Conservation (phyloP, 352 stramenopile genomes). For the Pythium brassicae region DNA sequence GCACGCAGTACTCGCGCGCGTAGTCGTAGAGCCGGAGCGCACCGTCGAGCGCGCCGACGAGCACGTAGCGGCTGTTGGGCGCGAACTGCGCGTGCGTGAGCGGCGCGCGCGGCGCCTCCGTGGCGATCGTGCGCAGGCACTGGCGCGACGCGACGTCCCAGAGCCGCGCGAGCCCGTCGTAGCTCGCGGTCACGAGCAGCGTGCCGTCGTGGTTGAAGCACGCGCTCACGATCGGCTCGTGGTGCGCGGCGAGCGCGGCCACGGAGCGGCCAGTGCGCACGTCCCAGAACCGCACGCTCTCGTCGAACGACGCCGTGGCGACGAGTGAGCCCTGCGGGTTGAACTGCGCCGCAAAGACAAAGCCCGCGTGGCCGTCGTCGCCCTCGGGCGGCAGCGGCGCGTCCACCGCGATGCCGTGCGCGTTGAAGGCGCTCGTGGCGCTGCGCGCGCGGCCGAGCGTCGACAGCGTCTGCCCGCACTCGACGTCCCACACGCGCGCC, state of each 20-base stretch:
- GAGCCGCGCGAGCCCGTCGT: conserved; percentile 85
- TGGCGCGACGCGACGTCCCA: conserved; percentile 96
- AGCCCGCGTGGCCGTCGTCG: conserved; percentile 86
- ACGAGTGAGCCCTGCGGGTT: conserved; percentile 93
- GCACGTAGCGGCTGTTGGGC: conserved; percentile 92
- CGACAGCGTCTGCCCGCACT: conserved; percentile 68
- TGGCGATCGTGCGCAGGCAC: conserved; percentile 93
- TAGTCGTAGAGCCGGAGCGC: conserved; percentile 91
- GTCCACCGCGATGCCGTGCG: conserved; percentile 22
- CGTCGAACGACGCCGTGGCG: conserved; percentile 89
- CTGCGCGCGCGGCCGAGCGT: conserved; percentile 59
- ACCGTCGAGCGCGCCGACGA: conserved; percentile 90
- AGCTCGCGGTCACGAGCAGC: conserved; percentile 83
- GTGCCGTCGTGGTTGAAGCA: conserved; percentile 94
- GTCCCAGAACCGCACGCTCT: conserved; percentile 96
- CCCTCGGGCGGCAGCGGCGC: conserved; percentile 5
- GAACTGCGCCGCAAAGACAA: conserved; percentile 95
- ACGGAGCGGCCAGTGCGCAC: conserved; percentile 89
- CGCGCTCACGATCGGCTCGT: conserved; percentile 93
- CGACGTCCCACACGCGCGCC: conserved; percentile 92
- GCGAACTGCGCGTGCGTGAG: conserved; percentile 88
- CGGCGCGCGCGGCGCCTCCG: conserved; percentile 41
- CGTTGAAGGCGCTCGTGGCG: conserved; percentile 17
- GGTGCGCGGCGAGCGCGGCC: conserved; percentile 88
- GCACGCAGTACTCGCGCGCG: conserved; percentile 49